Evolutionary conservation across 2,329 filamentous ascomycete genomes (phyloP).

Genomic region (Aspergillus sp.): DNA sequence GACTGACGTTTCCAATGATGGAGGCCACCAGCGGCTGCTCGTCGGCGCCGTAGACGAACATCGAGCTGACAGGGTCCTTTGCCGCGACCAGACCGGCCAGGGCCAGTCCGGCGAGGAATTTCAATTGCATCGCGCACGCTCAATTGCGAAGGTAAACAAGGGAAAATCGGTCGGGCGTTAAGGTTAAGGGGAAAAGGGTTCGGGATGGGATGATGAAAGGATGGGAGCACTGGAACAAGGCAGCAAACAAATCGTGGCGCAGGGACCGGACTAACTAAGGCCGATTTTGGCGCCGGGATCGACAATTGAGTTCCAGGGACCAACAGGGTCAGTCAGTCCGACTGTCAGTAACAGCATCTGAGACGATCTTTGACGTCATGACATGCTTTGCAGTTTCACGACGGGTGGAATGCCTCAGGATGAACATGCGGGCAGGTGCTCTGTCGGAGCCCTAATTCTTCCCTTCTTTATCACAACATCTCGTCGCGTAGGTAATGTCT

Average conservation of each 20-base stretch:
- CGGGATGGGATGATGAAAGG: not conserved
- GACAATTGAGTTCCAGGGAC: not conserved
- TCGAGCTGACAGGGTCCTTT: constrained; percentile 21
- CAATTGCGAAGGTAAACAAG: not conserved
- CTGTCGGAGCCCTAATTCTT: constrained; percentile 8
- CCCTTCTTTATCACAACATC: too few species aligned
- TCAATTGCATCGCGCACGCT: constrained; percentile 12
- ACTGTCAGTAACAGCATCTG: too few species aligned
- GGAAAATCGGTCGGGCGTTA: not conserved
- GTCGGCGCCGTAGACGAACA: constrained; percentile 25
- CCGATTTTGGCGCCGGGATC: not conserved
- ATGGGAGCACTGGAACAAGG: not conserved
- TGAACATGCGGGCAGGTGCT: too few species aligned
- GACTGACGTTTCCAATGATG: constrained; percentile 23
- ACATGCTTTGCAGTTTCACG: too few species aligned
- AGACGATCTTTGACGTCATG: not conserved
- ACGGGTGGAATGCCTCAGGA: too few species aligned
- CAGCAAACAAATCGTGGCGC: not conserved
- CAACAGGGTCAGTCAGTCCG: too few species aligned
- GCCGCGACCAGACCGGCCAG: constrained; percentile 18
- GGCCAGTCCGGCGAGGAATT: constrained; percentile 17
- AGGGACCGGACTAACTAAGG: not conserved
- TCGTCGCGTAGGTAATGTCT: too few species aligned
- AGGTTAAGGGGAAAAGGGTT: not conserved
- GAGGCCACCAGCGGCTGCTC: constrained; percentile 26